Base-by-base conservation (phyloP, 805 yeast species). In the Pichia rugopelliculosa region DNA sequence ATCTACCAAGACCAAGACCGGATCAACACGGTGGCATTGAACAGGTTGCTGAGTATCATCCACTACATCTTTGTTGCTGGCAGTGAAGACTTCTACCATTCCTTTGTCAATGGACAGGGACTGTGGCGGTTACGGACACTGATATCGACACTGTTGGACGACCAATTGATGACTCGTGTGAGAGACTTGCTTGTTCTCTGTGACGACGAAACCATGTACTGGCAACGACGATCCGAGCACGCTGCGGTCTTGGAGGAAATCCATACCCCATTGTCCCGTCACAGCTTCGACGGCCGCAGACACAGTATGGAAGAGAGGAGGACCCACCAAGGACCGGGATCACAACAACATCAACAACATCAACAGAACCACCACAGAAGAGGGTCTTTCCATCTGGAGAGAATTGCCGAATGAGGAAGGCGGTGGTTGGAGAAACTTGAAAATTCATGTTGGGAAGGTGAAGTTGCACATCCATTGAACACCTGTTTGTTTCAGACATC, bases 241-340 rank as follows among this genome's bases (percentile, higher is more conserved):
- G 30, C 20, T 6, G 24, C 42, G 0, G 39, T 46, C 13, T 13
- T 36, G 17, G 24, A 40, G 10, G 48, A 46, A 23, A 46, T 46
- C 17, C 33, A 36, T 8, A 25, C 37, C 6, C 48, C 48, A 11
- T 11, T 41, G 1, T 41, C 45, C 6, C 18, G 48, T n/a, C 41
- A 30, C 36, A 40, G 44, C 23, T 46, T 46, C 13, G 48, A 46
- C 9, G 34, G 34, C 10, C 15, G n/a, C 6, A 30, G 34, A 21
- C 41, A 13, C 36, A 40, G 44, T 23, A 41, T 41, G 22, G 48
- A 46, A 18, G n/a, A n/a, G n/a, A n/a, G n/a, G n/a, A n/a, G n/a
- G n/a, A n/a, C n/a, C n/a, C n/a, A n/a, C n/a, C n/a, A n/a, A n/a
- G n/a, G n/a, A n/a, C n/a, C n/a, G n/a, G n/a, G n/a, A n/a, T n/a